Percentiles rank a stretch among this genome's conserved stretches.
Evolutionary conservation across 2,329 filamentous ascomycete species (phyloP).

Genomic region (Neospermospora avenae): DNA sequence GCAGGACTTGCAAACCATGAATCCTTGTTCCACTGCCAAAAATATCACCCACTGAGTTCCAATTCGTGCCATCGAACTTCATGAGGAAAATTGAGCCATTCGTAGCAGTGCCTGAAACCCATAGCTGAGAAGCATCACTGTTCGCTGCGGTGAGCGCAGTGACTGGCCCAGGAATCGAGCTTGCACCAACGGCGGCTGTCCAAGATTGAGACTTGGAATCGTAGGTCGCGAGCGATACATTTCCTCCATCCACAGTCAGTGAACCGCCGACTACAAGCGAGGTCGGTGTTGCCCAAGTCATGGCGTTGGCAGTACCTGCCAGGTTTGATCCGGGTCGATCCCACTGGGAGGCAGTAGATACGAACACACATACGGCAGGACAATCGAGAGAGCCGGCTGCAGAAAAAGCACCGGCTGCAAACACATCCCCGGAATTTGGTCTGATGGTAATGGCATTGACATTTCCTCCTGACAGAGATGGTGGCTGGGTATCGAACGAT

Average conservation of each 20-base stretch:
- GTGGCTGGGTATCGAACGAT: slow-evolving; percentile 68
- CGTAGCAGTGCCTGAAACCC: slow-evolving; percentile 71
- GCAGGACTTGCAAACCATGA: slow-evolving; percentile 77
- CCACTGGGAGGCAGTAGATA: slow-evolving; percentile 71
- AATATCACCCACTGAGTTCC: slow-evolving; percentile 60
- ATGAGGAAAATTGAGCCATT: slow-evolving; percentile 74
- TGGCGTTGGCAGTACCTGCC: slow-evolving; percentile 63
- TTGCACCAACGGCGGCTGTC: slow-evolving; percentile 58
- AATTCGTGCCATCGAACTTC: slow-evolving; percentile 73
- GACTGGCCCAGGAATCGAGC: slow-evolving; percentile 74
- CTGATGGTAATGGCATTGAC: slow-evolving; percentile 76
- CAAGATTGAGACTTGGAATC: slow-evolving; percentile 66
- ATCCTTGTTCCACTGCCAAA: slow-evolving; percentile 67
- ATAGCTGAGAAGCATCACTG: slow-evolving; percentile 68
- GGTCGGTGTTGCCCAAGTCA: slow-evolving; percentile 73
- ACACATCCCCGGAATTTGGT: slow-evolving; percentile 70
- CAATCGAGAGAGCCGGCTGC: slow-evolving; percentile 80
- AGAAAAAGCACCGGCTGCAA: slow-evolving; percentile 82
- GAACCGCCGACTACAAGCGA: slow-evolving; percentile 76
- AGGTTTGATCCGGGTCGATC: slow-evolving; percentile 71
- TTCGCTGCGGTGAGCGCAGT: slow-evolving; percentile 73
- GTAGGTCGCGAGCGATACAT: slow-evolving; percentile 68
- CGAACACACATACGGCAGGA: slow-evolving; percentile 76
- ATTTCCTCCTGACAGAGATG: slow-evolving; percentile 66
- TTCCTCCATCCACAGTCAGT: slow-evolving; percentile 63